Evolutionary conservation across 768 basidiomycete genomes (phyloP).

Genomic region (Auriscalpium vulgare): DNA sequence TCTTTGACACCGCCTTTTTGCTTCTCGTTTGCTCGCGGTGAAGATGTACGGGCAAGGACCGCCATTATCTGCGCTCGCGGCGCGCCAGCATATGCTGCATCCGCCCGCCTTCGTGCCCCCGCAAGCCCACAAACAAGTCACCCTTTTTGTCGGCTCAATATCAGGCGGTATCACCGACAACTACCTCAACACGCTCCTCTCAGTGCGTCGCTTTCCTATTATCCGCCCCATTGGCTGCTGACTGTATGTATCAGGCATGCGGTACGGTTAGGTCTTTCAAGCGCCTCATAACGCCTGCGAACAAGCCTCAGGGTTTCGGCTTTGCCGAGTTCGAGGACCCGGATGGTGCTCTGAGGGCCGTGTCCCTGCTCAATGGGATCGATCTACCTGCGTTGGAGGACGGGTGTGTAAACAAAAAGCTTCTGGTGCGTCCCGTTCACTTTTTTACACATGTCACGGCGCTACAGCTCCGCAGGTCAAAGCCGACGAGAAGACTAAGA

Average conservation of each 20-base stretch:
- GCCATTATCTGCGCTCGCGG: constrained; percentile 85
- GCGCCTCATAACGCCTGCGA: constrained; percentile 83
- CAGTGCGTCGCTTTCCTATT: constrained; percentile 39
- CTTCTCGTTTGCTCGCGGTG: too few relatives aligned
- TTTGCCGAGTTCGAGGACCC: constrained; percentile 96
- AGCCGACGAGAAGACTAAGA: constrained; percentile 91
- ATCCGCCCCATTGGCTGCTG: not conserved
- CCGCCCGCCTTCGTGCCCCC: constrained; percentile 60
- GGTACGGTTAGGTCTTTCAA: constrained; percentile 88
- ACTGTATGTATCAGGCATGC: constrained; percentile 54
- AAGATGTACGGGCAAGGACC: constrained; percentile 71
- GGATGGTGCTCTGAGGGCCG: constrained; percentile 76
- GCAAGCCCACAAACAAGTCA: constrained; percentile 61
- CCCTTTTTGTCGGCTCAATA: constrained; percentile 90
- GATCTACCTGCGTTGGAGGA: constrained; percentile 57
- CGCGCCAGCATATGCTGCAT: constrained; percentile 58
- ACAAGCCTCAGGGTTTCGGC: constrained; percentile 94
- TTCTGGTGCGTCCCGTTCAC: constrained; percentile 50
- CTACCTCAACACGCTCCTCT: constrained; percentile 71
- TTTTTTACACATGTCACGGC: constrained; percentile 23
- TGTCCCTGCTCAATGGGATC: constrained; percentile 54
- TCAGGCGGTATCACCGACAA: constrained; percentile 84
- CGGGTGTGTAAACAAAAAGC: constrained; percentile 51
- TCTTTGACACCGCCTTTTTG: too few relatives aligned
- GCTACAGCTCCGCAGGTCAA: constrained; percentile 62